These are phyloP conservation scores for Pseudogymnoascus sp. DNA, from an alignment of 2,329 filamentous ascomycete species.

Conservation along the genomic window DNA sequence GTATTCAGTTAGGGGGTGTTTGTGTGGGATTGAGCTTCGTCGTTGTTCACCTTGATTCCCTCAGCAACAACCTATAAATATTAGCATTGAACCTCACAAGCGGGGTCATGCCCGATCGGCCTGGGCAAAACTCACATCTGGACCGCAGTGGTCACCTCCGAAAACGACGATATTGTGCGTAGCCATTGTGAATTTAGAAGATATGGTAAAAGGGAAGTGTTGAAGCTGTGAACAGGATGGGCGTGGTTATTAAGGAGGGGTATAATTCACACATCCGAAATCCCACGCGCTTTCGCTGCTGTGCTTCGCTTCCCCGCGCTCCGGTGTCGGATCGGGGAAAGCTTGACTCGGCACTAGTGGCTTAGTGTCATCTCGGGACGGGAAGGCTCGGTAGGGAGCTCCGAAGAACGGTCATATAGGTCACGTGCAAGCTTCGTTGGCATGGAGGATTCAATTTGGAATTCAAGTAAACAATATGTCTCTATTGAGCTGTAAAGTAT, in stretches of 20 bases:
- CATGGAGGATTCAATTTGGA: neutral
- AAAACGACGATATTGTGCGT: constrained; percentile 74
- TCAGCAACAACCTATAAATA: constrained; percentile 65
- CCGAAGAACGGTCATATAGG: constrained; percentile 3
- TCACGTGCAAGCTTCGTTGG: neutral
- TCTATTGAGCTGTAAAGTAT: neutral
- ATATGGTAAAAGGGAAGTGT: neutral
- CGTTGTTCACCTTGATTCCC: constrained; percentile 64
- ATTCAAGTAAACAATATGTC: neutral
- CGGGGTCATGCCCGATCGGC: constrained; percentile 10
- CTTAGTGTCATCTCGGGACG: constrained; percentile 7
- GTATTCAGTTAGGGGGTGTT: neutral
- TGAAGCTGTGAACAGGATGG: neutral
- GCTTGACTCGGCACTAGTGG: constrained; percentile 6
- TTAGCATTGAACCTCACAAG: constrained; percentile 18
- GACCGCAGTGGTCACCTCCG: constrained; percentile 76
- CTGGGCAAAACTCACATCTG: constrained; percentile 54
- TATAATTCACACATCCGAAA: constrained; percentile 5
- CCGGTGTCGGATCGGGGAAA: constrained; percentile 9
- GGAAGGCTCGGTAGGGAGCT: constrained; percentile 2
- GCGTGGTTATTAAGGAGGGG: constrained; percentile 1
- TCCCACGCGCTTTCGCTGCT: neutral
- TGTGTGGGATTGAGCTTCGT: neutral
- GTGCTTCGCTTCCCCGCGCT: constrained; percentile 9
- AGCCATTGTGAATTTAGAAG: constrained; percentile 44